A percentile compares a stretch with the other conserved stretches of the same genome.
Conservation (phyloP, 2,329 filamentous ascomycete genomes). For the Ceratocystis destructans region DNA sequence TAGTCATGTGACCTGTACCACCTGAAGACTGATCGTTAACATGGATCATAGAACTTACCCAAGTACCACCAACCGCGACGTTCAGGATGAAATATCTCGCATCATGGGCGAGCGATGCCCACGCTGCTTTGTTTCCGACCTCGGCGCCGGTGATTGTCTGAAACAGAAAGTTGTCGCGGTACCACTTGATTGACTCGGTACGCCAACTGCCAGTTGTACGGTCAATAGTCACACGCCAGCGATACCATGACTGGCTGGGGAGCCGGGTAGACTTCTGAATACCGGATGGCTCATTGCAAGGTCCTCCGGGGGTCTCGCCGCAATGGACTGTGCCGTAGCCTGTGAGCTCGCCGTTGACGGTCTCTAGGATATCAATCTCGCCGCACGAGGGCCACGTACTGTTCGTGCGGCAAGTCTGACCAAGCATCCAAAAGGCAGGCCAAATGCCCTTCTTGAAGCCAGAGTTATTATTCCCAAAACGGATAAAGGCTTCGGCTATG, state of each 20-base stretch:
- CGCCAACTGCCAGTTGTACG: constrained; percentile 33
- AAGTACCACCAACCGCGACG: constrained; percentile 41
- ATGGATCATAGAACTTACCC: constrained; percentile 29
- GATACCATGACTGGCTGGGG: constrained; percentile 33
- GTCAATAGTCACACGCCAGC: constrained; percentile 38
- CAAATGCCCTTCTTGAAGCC: constrained; percentile 40
- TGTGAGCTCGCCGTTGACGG: constrained; percentile 35
- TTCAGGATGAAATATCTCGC: constrained; percentile 42
- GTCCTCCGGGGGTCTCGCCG: constrained; percentile 31
- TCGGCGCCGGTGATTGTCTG: constrained; percentile 32
- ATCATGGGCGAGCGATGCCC: constrained; percentile 37
- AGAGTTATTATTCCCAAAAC: constrained; percentile 32
- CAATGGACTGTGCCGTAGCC: constrained; percentile 42
- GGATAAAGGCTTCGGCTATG: constrained; percentile 33
- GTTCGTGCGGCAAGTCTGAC: constrained; percentile 35
- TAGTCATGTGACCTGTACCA: constrained; percentile 14
- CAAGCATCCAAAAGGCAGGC: constrained; percentile 47
- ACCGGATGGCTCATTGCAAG: constrained; percentile 39
- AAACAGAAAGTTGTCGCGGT: constrained; percentile 33
- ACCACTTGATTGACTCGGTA: constrained; percentile 39
- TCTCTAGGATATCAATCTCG: constrained; percentile 46
- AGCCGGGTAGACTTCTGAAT: constrained; percentile 28
- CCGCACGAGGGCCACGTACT: constrained; percentile 39
- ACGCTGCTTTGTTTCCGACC: constrained; percentile 34
- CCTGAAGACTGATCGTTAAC: background rate